Evolutionary conservation across 192 early-diverging fungal genomes (phyloP).

Genomic region (Jimgerdemannia flammicorona): DNA sequence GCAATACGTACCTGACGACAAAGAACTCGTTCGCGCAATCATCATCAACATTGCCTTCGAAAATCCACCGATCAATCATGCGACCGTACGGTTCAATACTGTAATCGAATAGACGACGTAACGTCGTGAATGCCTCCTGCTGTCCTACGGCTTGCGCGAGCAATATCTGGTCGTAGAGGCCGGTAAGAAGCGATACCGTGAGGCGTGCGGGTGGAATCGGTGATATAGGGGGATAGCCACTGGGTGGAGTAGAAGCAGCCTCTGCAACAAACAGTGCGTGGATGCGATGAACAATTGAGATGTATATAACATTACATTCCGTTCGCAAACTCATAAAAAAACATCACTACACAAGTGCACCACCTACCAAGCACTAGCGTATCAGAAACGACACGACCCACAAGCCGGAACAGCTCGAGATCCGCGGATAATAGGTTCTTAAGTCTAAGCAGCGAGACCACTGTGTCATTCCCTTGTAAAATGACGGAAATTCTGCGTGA

Average conservation of each 20-base stretch:
- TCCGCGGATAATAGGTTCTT: slow-evolving; percentile 2
- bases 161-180: not conserved
- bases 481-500: no score
- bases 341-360: not conserved
- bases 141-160: not conserved
- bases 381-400: slow-evolving; percentile 9
- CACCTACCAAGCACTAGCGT: slow-evolving; percentile 10
- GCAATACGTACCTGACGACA: slow-evolving; percentile 12
- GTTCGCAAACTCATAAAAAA: no score
- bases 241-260: not conserved
- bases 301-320: no score
- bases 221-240: not conserved
- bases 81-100: slow-evolving; percentile 21
- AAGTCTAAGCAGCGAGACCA: slow-evolving; percentile 25
- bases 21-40: slow-evolving; percentile 33
- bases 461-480: slow-evolving; percentile 6
- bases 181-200: not conserved
- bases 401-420: slow-evolving; percentile 9
- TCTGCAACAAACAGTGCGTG: not conserved
- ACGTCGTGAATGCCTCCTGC: not conserved
- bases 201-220: not conserved
- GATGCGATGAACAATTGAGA: not conserved
- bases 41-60: slow-evolving; percentile 19
- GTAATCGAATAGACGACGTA: slow-evolving; percentile 6
- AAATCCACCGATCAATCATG: slow-evolving; percentile 39